Conservation (phyloP, 768 basidiomycete species). For the Atractiella rhizophila region DNA sequence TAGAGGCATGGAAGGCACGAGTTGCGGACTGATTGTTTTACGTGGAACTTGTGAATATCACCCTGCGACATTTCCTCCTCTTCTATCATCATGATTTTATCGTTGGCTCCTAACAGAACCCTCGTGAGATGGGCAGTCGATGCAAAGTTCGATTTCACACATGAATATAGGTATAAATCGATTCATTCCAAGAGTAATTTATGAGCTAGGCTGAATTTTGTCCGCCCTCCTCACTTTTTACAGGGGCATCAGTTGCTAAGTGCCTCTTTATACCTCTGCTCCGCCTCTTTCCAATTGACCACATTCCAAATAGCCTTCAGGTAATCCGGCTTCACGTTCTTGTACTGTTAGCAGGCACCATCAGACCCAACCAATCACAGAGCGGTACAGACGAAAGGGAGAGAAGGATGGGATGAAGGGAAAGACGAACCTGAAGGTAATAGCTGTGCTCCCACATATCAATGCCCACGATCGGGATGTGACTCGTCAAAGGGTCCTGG, state of each 20-base stretch:
- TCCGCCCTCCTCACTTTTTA: background rate
- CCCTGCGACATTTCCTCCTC: no score
- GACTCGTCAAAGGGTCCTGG: constrained; percentile 68
- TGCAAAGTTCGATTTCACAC: background rate
- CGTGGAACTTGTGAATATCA: no score
- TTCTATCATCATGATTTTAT: no score
- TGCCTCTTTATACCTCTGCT: constrained; percentile 21
- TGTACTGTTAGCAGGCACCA: constrained; percentile 4
- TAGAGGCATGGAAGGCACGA: no score
- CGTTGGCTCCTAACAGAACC: no score
- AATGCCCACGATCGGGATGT: constrained; percentile 74
- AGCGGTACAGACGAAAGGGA: constrained; percentile 7
- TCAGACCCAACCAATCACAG: background rate
- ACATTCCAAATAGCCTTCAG: constrained; percentile 80
- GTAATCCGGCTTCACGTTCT: constrained; percentile 86
- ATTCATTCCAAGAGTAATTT: background rate
- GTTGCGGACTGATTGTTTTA: no score
- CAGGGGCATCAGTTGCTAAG: background rate
- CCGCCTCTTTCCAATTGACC: constrained; percentile 84
- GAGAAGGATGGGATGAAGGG: constrained; percentile 23
- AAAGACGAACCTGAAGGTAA: background rate
- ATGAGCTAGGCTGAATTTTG: background rate
- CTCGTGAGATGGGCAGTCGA: no score
- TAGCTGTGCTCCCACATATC: constrained; percentile 47
- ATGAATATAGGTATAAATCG: background rate